phyloP scores from a whole-genome alignment of 1,284 basidiomycete genomes.

The Leccinum griseonigrum region DNA sequence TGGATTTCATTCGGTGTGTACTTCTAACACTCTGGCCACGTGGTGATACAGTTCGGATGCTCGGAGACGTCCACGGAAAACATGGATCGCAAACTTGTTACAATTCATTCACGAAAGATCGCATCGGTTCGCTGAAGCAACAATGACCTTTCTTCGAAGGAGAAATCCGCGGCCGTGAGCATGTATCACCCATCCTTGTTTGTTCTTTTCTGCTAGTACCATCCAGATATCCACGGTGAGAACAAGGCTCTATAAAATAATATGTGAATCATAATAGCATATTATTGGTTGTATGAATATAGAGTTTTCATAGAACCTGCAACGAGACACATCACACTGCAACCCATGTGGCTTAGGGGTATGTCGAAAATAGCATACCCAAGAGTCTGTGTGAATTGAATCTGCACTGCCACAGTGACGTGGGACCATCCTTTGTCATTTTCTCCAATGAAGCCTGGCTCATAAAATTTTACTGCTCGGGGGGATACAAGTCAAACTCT shows the following conservation, averaged over 20 bases:
- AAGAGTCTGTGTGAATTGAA: conserved; percentile 19
- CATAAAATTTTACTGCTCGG: not conserved
- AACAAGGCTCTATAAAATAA: conserved; percentile 5
- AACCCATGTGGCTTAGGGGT: conserved; percentile 40
- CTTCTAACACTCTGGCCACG: conserved; percentile 1
- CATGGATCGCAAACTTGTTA: conserved; percentile 20
- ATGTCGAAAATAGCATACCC: conserved; percentile 33
- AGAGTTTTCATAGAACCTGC: conserved; percentile 42
- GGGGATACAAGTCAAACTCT: not conserved
- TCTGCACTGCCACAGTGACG: conserved; percentile 27
- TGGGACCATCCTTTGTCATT: conserved; percentile 38
- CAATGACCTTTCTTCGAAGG: conserved; percentile 17
- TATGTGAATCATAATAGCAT: conserved; percentile 4
- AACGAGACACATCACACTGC: conserved; percentile 48
- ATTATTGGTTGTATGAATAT: not conserved
- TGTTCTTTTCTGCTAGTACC: not conserved
- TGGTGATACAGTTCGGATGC: conserved; percentile 3
- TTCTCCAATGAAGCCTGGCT: not conserved
- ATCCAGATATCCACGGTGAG: not conserved
- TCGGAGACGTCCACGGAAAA: conserved; percentile 3
- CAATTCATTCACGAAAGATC: conserved; percentile 14
- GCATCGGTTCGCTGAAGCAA: conserved; percentile 9
- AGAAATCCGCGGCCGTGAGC: conserved; percentile 12
- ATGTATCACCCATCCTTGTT: not conserved
- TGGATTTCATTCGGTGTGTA: not conserved